Percentiles rank a stretch among this genome's conserved stretches.
Evolutionary conservation across 345 rosid species (phyloP).

Genomic region (Balakata baccata): DNA sequence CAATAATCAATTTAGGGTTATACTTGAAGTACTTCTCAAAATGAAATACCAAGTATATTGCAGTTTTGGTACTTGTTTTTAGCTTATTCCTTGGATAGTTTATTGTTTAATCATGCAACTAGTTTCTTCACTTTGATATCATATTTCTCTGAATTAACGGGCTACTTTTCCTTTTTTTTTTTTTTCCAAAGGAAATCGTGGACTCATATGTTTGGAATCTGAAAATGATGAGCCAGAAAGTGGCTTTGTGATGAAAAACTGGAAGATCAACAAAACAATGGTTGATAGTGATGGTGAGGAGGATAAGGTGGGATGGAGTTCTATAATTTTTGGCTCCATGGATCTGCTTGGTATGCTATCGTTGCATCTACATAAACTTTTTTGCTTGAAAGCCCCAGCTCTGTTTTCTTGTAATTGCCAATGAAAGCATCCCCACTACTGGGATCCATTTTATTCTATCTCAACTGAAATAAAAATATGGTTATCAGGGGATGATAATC

Average conservation of each 20-base stretch:
- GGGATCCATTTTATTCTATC: constrained; percentile 9
- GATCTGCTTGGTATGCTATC: constrained; percentile 32
- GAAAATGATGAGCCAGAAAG: constrained; percentile 49
- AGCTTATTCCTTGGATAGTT: not conserved
- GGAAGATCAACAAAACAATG: constrained; percentile 27
- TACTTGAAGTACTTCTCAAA: not conserved
- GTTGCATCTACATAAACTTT: not conserved
- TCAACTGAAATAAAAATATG: constrained; percentile 19
- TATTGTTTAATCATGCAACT: not conserved
- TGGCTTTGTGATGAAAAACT: constrained; percentile 28
- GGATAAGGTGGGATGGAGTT: constrained; percentile 25
- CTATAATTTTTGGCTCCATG: constrained; percentile 18
- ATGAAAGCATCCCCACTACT: not conserved
- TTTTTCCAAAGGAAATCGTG: constrained; percentile 37
- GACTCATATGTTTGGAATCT: constrained; percentile 62
- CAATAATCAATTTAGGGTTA: not conserved
- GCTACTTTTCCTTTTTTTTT: not conserved
- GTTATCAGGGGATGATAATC: constrained; percentile 36
- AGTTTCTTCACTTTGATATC: not conserved
- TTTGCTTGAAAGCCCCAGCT: not conserved
- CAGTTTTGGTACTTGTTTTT: not conserved
- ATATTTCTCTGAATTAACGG: not conserved
- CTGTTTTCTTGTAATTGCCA: not conserved
- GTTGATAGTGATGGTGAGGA: constrained; percentile 23
- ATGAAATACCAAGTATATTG: not conserved